Evolutionary conservation across 192 early-diverging fungal genomes (phyloP), one percentile per base, ranked within the genome.

Genomic region (Entophlyctis luteolus): DNA sequence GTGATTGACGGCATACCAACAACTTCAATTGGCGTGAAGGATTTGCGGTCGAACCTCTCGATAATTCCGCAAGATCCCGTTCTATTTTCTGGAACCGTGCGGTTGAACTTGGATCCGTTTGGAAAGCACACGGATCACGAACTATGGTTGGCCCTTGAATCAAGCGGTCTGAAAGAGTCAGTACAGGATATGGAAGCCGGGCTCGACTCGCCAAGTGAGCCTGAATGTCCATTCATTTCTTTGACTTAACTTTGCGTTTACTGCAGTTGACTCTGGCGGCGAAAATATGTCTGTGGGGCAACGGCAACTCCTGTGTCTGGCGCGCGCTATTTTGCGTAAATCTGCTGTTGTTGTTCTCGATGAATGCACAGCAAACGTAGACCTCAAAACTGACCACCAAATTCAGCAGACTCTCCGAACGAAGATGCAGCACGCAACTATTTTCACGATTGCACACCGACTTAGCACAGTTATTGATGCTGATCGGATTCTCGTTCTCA

Each of bases 1-100:
- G 29, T 67, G 2, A 82, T 94, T 37, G 92, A 92, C 70, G 88
- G 87, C 8, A 65, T 90, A 38, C 81, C 89, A 27, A 84, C 85
- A 3, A 52, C 73, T 0, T 69, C 77, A 12, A 71, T 78, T 18
- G 70, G 73, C 2, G 55, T 78, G 18, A 50, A 48, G n/a, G 62
- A 70, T 36, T 62, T 80, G 18, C 52, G 79, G 14, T 46, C 49
- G 34, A 18, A 39, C 33, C 48, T 80, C 23, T 53, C 79, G 25
- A 80, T 85, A 58, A 81, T 85, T 49, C 83, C 83, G 16, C 81
- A 83, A 71, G 84, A 86, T 56, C 84, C 84, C 4, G 59, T 81
- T 10, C 54, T 84, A 54, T 86, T 86, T 62, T 59, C 68, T 2
- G 81, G 82, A 14, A 78, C 76, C 3, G 54, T 86, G 16, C 57